Conservation (phyloP, 345 rosid genomes). For the Rhodamnia argentea region DNA sequence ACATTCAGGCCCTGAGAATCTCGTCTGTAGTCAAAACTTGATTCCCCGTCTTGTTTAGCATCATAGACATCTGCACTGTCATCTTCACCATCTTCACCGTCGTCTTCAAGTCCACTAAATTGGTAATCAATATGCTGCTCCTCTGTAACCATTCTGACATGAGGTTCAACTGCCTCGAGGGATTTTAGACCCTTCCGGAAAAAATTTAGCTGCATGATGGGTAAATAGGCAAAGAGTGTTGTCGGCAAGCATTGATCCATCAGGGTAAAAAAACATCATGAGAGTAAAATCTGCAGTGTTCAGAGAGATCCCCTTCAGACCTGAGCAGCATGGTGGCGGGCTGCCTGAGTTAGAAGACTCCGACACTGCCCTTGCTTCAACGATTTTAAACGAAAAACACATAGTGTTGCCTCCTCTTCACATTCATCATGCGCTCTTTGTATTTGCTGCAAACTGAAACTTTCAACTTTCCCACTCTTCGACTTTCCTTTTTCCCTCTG, state of each 20-base stretch:
- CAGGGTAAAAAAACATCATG: not conserved
- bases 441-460: conserved; percentile 38
- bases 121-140: conserved; percentile 83
- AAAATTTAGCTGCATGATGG: conserved; percentile 55
- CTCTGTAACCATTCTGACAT: conserved; percentile 53
- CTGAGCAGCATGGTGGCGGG: conserved; percentile 98
- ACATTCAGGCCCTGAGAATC: conserved; percentile 38
- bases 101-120: conserved; percentile 57
- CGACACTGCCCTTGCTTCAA: conserved; percentile 88
- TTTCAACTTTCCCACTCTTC: conserved; percentile 67
- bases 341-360: conserved; percentile 89
- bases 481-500: conserved; percentile 76
- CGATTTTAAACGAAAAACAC: conserved; percentile 82
- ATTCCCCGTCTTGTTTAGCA: conserved; percentile 47
- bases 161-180: conserved; percentile 69
- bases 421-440: conserved; percentile 69
- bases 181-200: conserved; percentile 74
- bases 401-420: conserved; percentile 75
- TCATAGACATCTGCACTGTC: conserved; percentile 28
- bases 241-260: not conserved
- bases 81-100: conserved; percentile 42
- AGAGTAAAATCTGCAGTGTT: not conserved
- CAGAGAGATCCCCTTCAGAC: conserved; percentile 17
- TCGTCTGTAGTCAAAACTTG: conserved; percentile 69
- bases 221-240: not conserved